Conservation (phyloP, 2,329 filamentous ascomycete species). For the Calonectria montana region DNA sequence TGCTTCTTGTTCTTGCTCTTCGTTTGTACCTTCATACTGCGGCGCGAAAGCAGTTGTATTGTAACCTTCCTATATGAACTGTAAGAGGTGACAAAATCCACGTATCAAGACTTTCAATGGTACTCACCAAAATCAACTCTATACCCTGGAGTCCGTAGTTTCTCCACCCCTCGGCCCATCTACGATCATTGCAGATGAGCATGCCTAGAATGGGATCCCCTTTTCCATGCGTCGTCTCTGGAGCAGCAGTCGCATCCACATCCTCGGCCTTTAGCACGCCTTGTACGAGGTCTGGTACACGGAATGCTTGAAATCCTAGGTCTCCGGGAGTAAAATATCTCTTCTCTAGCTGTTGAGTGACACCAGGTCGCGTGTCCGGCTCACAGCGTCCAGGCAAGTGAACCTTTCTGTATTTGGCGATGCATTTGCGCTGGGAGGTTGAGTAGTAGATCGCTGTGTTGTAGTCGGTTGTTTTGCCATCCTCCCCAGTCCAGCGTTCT, state of each 20-base stretch:
- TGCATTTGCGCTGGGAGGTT: conserved; percentile 50
- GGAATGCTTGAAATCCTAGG: conserved; percentile 64
- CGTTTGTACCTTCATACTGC: conserved; percentile 49
- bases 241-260: background rate
- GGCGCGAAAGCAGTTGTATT: conserved; percentile 63
- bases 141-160: conserved; percentile 58
- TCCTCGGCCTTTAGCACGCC: conserved; percentile 45
- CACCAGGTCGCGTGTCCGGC: conserved; percentile 59
- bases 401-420: conserved; percentile 66
- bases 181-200: conserved; percentile 67
- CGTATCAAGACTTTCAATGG: background rate
- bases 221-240: conserved; percentile 32
- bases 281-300: conserved; percentile 58
- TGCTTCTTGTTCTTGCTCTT: conserved; percentile 57
- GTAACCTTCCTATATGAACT: conserved; percentile 51
- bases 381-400: conserved; percentile 66
- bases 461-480: conserved; percentile 54
- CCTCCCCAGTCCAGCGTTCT: conserved; percentile 50
- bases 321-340: conserved; percentile 65
- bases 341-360: conserved; percentile 67
- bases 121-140: conserved; percentile 40
- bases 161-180: conserved; percentile 66
- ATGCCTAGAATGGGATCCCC: conserved; percentile 65
- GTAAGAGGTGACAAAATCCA: background rate
- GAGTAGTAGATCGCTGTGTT: conserved; percentile 64